Base-by-base conservation (phyloP, 192 early-diverging fungal species). In the Globomyces pollinis-pini region DNA sequence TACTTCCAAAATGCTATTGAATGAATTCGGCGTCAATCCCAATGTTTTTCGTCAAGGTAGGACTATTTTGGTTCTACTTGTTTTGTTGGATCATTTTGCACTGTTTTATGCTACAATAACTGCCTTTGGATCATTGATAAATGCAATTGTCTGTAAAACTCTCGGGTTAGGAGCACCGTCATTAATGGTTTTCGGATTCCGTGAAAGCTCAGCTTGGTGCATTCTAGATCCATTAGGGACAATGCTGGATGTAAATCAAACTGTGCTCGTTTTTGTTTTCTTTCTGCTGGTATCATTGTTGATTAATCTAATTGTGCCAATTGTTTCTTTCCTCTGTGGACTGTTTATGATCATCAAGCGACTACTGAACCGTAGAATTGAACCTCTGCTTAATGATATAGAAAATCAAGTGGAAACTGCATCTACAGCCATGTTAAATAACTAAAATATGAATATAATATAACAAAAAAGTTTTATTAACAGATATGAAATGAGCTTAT, bases 11-110 rank as follows among this genome's bases (percentile, higher is more conserved):
- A 18, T 54, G 30, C 29, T 54, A 1, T n/a, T 54, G 30, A 26
- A 54, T 23, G 52, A 38, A 35, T 26, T 36, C 13, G 6, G 38
- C 8, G 52, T 39, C 9, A 54, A 54, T n/a, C 24, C 52, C 3
- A 23, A 36, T 34, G 33, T 54, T 34, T 54, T 54, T 24, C 52
- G 33, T 16, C 20, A 36, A n/a, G 52, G 29, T 6, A 5, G 52
- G 6, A 26, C 11, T 24, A 39, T 54, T 15, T 24, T 54, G 2
- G 33, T 54, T 0, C 12, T 18, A 23, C 18, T 54, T 6, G 29
- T 54, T 4, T 26, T 23, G 9, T 54, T 54, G 7, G 52, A 54
- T 39, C 52, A 54, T 34, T 36, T 54, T 9, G 21, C 29, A 21
- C 8, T 54, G 8, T 0, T 54, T 18, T 54, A 54, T 31, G 52